Percentiles rank a stretch among this genome's conserved stretches.
These are phyloP conservation scores for Trametes cingulata DNA, from an alignment of 768 basidiomycete genomes.

Conservation along the genomic window DNA sequence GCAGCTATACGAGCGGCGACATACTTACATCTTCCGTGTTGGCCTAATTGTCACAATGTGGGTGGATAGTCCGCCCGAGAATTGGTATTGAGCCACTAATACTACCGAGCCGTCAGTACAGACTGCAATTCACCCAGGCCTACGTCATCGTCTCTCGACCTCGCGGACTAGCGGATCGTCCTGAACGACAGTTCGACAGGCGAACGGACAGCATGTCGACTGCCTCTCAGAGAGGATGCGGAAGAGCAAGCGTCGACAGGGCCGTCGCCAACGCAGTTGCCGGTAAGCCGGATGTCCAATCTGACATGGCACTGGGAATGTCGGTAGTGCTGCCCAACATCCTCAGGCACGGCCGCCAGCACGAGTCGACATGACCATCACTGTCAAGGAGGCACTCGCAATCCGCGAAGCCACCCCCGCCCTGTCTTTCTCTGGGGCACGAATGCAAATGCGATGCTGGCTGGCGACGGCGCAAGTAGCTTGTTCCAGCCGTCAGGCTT, in stretches of 20 bases:
- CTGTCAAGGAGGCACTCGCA: neutral
- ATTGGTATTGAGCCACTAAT: neutral
- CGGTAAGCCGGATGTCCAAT: slow-evolving; percentile 1
- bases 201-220: slow-evolving; percentile 1
- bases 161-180: slow-evolving; percentile 7
- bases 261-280: neutral
- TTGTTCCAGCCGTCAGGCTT: neutral
- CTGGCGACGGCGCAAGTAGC: neutral
- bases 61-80: neutral
- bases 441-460: neutral
- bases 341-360: slow-evolving; percentile 5
- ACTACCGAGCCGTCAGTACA: neutral
- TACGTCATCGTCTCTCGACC: slow-evolving; percentile 5
- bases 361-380: neutral
- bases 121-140: neutral
- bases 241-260: neutral
- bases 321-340: neutral
- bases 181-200: slow-evolving; percentile 1
- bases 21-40: neutral
- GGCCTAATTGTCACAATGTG: neutral
- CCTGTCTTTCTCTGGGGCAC: slow-evolving; percentile 9
- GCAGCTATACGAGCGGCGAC: neutral
- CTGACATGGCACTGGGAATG: slow-evolving; percentile 9
- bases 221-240: neutral
- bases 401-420: slow-evolving; percentile 6